Evolutionary conservation across 2,329 filamentous ascomycete genomes (phyloP), one percentile per base, ranked within the genome.

Genomic region (Coniochaeta pulveracea): DNA sequence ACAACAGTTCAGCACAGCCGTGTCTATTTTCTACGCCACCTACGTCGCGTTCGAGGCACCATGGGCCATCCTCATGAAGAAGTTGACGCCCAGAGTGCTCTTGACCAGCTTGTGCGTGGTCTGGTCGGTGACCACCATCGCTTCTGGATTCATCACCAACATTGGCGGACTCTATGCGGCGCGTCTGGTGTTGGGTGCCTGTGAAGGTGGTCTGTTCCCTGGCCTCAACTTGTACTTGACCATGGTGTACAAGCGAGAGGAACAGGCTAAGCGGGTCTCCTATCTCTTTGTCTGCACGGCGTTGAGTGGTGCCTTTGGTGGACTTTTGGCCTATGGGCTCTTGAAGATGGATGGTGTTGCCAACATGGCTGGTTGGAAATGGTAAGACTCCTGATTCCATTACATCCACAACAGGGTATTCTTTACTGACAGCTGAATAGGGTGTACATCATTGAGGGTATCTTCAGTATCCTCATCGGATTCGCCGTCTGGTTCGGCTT

Each of bases 251-350:
- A 63, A 65, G 12, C 57, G 62, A 5, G 61, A 66, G 3, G 72
- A 77, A 47, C 57, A 69, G 14, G 67, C 64, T 2, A 60, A 66
- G 10, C 57, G 72, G 3, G 64, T 72, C 5, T 68, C 69, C 0
- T 61, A 67, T 31, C 65, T 66, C 37, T 61, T 69, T 32, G 67
- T 64, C 30, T 72, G 59, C 34, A 64, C 65, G n/a, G 71, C 69
- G 4, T 43, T 64, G 16, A 51, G 61, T 0, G 63, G 60, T 0
- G 58, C 61, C 62, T 44, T 82, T 37, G 76, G 79, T 2, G 79
- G 79, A 0, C 61, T 83, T 0, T 54, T 83, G 1, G 74, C 72
- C 2, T 75, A 68, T 36, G 68, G 58, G 4, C 41, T 63, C 9
- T 39, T 56, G 7, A 50, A 60, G 32, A 66, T 69, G 59, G 58